phyloP scores from a whole-genome alignment of 441 rosid species.

The Sinapis alba region DNA sequence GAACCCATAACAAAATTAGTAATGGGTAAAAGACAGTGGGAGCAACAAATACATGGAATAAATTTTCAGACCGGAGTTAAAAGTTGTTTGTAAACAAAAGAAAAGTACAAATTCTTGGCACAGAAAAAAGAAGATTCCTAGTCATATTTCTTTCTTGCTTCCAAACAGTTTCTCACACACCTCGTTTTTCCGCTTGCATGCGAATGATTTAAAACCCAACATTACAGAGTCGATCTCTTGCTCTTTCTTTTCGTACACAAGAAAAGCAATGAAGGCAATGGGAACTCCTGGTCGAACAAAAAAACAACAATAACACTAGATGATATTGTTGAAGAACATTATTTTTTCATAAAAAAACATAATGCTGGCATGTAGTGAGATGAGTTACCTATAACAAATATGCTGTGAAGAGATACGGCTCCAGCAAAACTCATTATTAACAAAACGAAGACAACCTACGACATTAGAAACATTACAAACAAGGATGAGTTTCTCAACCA shows the following conservation, averaged over 20 bases:
- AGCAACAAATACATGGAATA: not conserved
- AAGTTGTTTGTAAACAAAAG: constrained; percentile 12
- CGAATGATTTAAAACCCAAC: constrained; percentile 47
- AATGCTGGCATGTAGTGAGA: not conserved
- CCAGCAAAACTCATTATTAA: constrained; percentile 63
- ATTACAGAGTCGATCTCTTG: constrained; percentile 65
- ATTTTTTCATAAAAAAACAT: not conserved
- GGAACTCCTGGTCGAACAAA: constrained; percentile 68
- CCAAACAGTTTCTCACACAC: constrained; percentile 42
- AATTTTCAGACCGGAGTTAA: constrained; percentile 3
- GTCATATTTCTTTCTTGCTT: constrained; percentile 59
- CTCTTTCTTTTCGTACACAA: constrained; percentile 69
- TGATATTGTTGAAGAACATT: not conserved
- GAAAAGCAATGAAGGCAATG: constrained; percentile 59
- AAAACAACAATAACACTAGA: not conserved
- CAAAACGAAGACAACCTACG: constrained; percentile 62
- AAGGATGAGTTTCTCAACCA: not conserved
- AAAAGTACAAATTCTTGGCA: not conserved
- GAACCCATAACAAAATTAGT: not conserved
- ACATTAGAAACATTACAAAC: constrained; percentile 15
- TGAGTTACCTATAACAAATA: constrained; percentile 62
- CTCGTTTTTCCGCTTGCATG: constrained; percentile 52
- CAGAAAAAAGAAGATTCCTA: constrained; percentile 24
- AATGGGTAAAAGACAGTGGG: not conserved
- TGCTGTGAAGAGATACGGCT: constrained; percentile 57